Evolutionary conservation across 2,329 filamentous ascomycete genomes (phyloP), one percentile per base, ranked within the genome.

Genomic region (Cytospora paraplurivora): DNA sequence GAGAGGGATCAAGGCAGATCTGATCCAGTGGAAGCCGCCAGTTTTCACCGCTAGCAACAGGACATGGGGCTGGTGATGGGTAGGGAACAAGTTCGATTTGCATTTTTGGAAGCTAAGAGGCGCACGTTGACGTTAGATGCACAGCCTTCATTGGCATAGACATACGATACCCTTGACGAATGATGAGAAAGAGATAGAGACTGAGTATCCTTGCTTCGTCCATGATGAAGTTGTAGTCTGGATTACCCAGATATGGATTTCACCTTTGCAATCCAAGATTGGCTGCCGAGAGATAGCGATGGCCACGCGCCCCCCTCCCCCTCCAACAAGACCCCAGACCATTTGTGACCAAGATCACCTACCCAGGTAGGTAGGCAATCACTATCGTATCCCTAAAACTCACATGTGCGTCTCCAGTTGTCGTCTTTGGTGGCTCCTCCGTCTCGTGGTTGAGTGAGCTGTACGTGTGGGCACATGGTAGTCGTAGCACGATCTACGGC

Each of bases 1-100:
- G 75, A 84, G 90, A 61, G 78, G 84, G 52, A 93, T 99, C 68
- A 90, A 96, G 66, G 83, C 93, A 0, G 84, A 86, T 21, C 85
- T 85, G 71, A 87, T 99, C 63, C 89, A 93, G 71, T 99, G 95
- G 95, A 98, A 96, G 76, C 94, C 95, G 12, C 95, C 95, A 0
- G 91, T 97, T 0, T 98, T 98, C 73, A 93, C 90, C 33, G 93
- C 94, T 1, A 91, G 90, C 15, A 91, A 87, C 69, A 85, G 94
- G 70, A 98, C 94, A 13, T 98, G 95, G 95, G 96, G 93, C 66
- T 98, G 94, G 94, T 97, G 80, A 68, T 33, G 19, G 32, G 13
- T 4, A 15, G 12, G 19, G 52, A 12, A 19, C n/a, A 21, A 11
- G 27, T 19, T 19, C 19, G 27, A 13, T 2, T 49, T 17, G 19